phyloP scores from a whole-genome alignment of 495 filamentous ascomycete genomes.

The Hypoxylon subgilvum region DNA sequence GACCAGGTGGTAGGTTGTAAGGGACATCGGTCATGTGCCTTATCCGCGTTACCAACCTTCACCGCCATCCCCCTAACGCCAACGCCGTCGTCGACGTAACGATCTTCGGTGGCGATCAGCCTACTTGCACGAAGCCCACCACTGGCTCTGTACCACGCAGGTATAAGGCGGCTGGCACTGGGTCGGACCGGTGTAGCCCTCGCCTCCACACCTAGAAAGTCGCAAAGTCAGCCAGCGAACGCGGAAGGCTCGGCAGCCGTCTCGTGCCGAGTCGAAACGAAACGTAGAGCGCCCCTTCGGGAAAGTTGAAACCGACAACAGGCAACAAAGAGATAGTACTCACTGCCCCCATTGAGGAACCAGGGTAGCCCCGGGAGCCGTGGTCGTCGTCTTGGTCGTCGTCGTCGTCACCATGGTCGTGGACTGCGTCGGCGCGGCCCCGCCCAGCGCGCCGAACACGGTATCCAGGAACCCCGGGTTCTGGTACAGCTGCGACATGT shows the following conservation, averaged over 20 bases:
- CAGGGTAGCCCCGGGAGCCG: conserved; percentile 13
- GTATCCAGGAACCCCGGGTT: conserved; percentile 63
- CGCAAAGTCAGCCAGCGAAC: conserved; percentile 16
- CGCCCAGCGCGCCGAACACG: conserved; percentile 41
- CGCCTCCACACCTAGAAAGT: conserved; percentile 44
- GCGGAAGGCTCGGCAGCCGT: not conserved
- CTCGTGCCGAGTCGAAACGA: not conserved
- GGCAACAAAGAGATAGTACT: conserved; percentile 9
- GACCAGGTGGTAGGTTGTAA: not conserved
- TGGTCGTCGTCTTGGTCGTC: conserved; percentile 14
- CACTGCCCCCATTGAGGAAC: conserved; percentile 50
- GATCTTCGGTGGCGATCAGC: not conserved
- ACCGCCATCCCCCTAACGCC: not conserved
- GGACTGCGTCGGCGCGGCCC: conserved; percentile 23
- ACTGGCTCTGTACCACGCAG: conserved; percentile 36
- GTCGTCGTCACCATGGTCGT: conserved; percentile 29
- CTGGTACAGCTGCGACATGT: conserved; percentile 65
- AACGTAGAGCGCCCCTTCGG: not conserved
- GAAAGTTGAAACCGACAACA: too few relatives aligned
- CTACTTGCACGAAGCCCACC: conserved; percentile 47
- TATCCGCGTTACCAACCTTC: not conserved
- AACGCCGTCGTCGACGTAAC: not conserved
- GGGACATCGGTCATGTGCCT: not conserved
- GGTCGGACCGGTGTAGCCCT: conserved; percentile 46
- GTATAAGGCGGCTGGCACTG: conserved; percentile 45